phyloP scores from a whole-genome alignment of 1,139 yeast genomes.

The Geotrichum australiense region DNA sequence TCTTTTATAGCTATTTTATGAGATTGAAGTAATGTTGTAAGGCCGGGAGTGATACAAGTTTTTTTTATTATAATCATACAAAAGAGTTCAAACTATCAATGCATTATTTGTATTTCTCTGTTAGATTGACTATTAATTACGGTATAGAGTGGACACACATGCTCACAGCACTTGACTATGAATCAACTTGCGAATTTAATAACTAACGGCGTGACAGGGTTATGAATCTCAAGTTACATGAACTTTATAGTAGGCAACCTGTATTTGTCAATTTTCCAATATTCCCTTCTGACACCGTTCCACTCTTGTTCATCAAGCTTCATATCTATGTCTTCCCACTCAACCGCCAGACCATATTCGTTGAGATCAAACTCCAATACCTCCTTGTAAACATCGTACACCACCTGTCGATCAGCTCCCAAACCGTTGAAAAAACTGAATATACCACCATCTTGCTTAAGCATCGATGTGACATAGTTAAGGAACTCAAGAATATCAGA shows the following conservation, averaged over 20 bases:
- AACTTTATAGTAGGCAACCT: conserved; percentile 19
- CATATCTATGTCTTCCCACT: conserved; percentile 38
- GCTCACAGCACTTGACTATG: too few species aligned
- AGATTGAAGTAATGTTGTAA: too few species aligned
- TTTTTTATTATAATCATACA: too few species aligned
- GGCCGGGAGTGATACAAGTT: too few species aligned
- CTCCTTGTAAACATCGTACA: conserved; percentile 82
- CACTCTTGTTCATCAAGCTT: conserved; percentile 43
- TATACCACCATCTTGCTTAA: conserved; percentile 65
- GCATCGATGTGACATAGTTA: conserved; percentile 71
- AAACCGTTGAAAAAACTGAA: conserved; percentile 91
- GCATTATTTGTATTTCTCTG: too few species aligned
- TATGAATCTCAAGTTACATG: too few species aligned
- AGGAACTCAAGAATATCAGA: conserved; percentile 81
- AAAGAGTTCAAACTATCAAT: too few species aligned
- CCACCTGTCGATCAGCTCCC: conserved; percentile 88
- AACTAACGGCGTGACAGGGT: too few species aligned
- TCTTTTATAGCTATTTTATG: too few species aligned
- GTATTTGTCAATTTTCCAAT: conserved; percentile 44
- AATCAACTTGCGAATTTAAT: too few species aligned
- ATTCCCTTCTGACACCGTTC: conserved; percentile 64
- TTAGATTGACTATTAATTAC: too few species aligned
- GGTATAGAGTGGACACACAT: too few species aligned
- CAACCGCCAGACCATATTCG: conserved; percentile 66
- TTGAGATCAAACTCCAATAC: conserved; percentile 74